Evolutionary conservation across 352 stramenopile species (phyloP), one percentile per base, ranked within the genome.

Genomic region (Globisporangium emineosum): DNA sequence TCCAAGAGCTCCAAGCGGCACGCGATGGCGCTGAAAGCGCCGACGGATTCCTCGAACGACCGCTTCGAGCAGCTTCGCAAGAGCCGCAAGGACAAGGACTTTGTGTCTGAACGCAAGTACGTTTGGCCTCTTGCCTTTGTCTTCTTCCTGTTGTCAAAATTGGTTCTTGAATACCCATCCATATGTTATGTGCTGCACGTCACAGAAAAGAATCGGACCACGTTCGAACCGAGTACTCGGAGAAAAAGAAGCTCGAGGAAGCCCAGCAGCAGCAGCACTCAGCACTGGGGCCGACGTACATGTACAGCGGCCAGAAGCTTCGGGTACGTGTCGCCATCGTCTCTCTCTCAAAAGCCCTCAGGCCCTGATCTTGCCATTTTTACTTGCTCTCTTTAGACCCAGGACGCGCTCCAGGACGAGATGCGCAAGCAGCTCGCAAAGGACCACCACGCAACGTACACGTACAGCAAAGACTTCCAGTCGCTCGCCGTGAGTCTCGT

Each of bases 291-390:
- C 81, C 79, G 17, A 72, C 91, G 19, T 97, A 91, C 65, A 81
- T 94, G 68, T 97, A 97, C 75, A 94, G 84, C 60, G 81, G 86
- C 3, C 90, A 97, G 65, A 93, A 91, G 56, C 75, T 97, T 10
- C 74, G 84, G 57, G 84, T 93, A 71, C 58, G 71, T 62, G 12
- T 32, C 5, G 57, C 42, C n/a, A 33, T 33, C 27, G 3, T 5
- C 17, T 49, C 17, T 29, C n/a, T n/a, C n/a, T n/a, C n/a, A n/a
- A 33, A 40, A 6, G 25, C 27, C 7, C n/a, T 19, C 21, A 32
- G 9, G 42, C 10, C 13, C 50, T 40, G 25, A 37, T 57, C 4
- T 23, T 19, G n/a, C 10, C 43, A 50, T 35, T 57, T 21, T 57
- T 10, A 5, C 33, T 2, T 64, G 35, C 25, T 64, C 53, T 29